phyloP scores from a whole-genome alignment of 1,139 yeast genomes.

The Hansenula lynferdii region DNA sequence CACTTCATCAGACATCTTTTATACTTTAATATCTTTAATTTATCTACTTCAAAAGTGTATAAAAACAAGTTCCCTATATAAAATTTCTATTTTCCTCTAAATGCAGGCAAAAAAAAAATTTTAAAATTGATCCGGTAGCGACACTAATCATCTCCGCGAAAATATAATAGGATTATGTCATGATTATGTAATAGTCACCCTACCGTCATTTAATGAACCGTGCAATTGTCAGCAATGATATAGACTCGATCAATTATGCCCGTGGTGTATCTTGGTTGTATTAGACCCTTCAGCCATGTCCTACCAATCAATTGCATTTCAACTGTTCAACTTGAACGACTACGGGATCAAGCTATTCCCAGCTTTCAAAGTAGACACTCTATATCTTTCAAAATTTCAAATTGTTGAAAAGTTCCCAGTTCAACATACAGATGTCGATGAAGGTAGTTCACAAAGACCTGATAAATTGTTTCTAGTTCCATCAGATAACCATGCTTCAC shows the following conservation, averaged over 20 bases:
- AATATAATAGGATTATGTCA: no score
- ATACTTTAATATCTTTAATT: no score
- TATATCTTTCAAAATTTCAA: constrained; percentile 18
- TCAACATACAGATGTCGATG: constrained; percentile 10
- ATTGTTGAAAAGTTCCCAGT: constrained; percentile 13
- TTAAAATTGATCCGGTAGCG: neutral
- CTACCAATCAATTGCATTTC: constrained; percentile 17
- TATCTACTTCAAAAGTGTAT: no score
- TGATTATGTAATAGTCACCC: no score
- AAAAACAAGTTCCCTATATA: no score
- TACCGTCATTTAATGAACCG: no score
- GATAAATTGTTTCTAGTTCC: constrained; percentile 10
- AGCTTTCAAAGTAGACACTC: constrained; percentile 13
- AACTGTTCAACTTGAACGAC: constrained; percentile 20
- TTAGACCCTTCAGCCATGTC: no score
- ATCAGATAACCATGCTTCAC: constrained; percentile 3
- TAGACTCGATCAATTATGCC: no score
- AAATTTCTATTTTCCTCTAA: no score
- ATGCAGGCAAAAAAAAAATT: neutral
- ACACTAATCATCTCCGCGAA: neutral
- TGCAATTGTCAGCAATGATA: no score
- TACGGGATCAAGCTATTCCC: constrained; percentile 19
- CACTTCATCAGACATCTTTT: constrained; percentile 40
- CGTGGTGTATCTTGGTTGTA: no score
- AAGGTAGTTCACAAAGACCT: constrained; percentile 18